Conservation (phyloP, 148 eudicot species). For the Amaranthus hypochondriacus region DNA sequence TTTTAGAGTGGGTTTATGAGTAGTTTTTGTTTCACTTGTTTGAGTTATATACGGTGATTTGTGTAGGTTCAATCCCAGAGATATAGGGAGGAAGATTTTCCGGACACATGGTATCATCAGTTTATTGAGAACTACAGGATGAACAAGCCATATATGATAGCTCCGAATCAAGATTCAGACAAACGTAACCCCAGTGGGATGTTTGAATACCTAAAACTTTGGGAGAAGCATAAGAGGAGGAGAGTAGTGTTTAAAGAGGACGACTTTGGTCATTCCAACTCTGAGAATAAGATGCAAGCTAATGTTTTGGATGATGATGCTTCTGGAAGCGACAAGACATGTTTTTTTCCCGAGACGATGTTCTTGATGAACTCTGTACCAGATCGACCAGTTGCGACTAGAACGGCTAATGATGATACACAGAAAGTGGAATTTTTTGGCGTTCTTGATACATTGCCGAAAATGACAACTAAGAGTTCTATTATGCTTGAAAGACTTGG, state of each 20-base stretch:
- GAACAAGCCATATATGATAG: constrained; percentile 55
- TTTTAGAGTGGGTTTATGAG: constrained; percentile 4
- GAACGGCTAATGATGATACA: constrained; percentile 28
- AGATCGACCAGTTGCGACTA: constrained; percentile 61
- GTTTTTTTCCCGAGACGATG: constrained; percentile 86
- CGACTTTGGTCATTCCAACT: constrained; percentile 36
- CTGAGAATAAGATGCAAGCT: constrained; percentile 42
- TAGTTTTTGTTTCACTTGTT: not conserved
- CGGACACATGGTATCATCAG: constrained; percentile 82
- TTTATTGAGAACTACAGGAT: constrained; percentile 70
- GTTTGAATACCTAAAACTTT: constrained; percentile 64
- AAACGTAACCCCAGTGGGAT: constrained; percentile 80
- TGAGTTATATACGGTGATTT: not conserved
- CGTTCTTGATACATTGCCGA: constrained; percentile 81
- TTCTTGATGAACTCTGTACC: constrained; percentile 80
- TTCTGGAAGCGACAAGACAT: constrained; percentile 40
- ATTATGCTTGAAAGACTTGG: constrained; percentile 98
- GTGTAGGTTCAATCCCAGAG: constrained; percentile 59
- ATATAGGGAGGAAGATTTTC: constrained; percentile 63
- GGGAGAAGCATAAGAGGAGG: constrained; percentile 78
- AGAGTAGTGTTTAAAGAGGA: constrained; percentile 65
- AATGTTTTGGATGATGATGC: constrained; percentile 31
- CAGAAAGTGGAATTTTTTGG: constrained; percentile 61
- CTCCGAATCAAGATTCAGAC: constrained; percentile 62
- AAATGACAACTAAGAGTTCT: constrained; percentile 64